These are phyloP conservation scores for Entomortierella lignicola DNA, from an alignment of 192 early-diverging fungal genomes.

Conservation along the genomic window DNA sequence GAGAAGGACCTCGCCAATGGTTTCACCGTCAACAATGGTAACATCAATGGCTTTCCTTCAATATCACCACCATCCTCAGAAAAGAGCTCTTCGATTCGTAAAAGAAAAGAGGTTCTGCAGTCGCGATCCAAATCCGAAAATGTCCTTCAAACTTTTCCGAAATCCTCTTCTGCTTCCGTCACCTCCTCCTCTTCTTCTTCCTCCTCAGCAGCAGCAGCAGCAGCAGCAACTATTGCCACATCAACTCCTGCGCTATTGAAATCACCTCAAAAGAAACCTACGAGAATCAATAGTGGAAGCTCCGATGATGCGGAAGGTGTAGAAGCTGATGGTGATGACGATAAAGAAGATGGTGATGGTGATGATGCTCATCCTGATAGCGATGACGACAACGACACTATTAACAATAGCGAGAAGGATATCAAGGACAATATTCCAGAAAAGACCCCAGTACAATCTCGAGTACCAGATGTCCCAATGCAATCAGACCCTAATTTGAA, in stretches of 20 bases:
- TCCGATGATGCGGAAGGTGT: too few species aligned
- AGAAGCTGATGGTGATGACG: not conserved
- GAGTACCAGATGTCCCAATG: slow-evolving; percentile 40
- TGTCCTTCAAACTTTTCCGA: not conserved
- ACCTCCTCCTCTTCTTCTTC: not conserved
- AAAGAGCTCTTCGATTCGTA: slow-evolving; percentile 3
- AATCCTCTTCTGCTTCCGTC: not conserved
- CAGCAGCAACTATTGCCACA: not conserved
- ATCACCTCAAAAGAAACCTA: not conserved
- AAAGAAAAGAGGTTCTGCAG: slow-evolving; percentile 2
- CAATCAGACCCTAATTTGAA: slow-evolving; percentile 47
- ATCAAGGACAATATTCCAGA: not conserved
- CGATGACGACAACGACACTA: slow-evolving; percentile 11
- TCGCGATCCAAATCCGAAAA: slow-evolving; percentile 22
- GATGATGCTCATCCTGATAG: not conserved
- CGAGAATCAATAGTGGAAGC: too few species aligned
- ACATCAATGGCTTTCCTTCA: too few species aligned
- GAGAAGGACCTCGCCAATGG: not conserved
- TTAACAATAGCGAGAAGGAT: not conserved
- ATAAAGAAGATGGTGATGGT: slow-evolving; percentile 1
- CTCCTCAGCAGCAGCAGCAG: not conserved
- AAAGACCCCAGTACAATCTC: not conserved
- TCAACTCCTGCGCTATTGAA: slow-evolving; percentile 1
- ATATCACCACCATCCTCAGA: not conserved
- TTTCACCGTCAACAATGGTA: not conserved